Conservation (phyloP, 306 rosid species). For the Argentina anserina region DNA sequence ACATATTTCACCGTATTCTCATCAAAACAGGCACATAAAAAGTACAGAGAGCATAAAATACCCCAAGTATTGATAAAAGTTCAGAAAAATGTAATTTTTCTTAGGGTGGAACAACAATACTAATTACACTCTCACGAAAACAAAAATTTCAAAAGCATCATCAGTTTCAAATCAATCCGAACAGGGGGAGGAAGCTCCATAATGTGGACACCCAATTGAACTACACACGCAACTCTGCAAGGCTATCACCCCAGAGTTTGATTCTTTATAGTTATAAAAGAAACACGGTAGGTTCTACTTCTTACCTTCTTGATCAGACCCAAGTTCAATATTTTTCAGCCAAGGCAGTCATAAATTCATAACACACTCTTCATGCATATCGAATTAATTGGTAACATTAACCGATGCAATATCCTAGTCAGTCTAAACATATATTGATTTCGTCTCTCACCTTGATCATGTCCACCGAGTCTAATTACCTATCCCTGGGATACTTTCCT, state of each 20-base stretch:
- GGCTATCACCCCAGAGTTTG: background rate
- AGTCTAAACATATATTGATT: background rate
- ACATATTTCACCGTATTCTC: background rate
- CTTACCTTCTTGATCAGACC: too few relatives aligned
- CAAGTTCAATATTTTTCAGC: background rate
- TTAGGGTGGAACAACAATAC: too few relatives aligned
- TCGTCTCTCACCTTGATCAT: background rate
- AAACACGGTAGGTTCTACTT: background rate
- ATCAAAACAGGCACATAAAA: constrained; percentile 17
- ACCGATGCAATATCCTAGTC: background rate
- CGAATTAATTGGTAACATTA: background rate
- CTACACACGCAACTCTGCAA: background rate
- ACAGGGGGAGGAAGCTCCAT: background rate
- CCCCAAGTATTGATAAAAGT: background rate
- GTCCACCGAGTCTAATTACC: background rate
- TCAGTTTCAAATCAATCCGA: background rate
- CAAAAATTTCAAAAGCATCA: background rate
- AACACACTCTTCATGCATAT: background rate
- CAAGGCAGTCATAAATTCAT: background rate
- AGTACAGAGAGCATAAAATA: constrained; percentile 3
- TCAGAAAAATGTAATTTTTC: too few relatives aligned
- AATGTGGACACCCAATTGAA: background rate
- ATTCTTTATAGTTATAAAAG: background rate
- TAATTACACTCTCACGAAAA: background rate
- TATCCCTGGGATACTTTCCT: background rate